Evolutionary conservation across 768 basidiomycete species (phyloP), one percentile per base, ranked within the genome.

Genomic region (Suillus alpinus): DNA sequence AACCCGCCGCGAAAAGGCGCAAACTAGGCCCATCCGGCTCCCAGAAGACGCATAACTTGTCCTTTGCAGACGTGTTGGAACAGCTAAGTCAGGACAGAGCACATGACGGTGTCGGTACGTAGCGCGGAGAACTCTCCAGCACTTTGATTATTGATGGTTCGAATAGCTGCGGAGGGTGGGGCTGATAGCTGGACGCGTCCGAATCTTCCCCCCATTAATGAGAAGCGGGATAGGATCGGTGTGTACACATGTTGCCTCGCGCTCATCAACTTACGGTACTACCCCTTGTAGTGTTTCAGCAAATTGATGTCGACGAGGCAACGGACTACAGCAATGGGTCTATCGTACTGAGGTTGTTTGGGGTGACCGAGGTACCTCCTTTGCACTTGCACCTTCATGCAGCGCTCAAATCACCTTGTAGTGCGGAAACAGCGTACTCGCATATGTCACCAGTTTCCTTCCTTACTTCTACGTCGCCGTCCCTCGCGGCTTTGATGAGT

Each of bases 401-500:
- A 39, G 49, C 26, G 26, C 37, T 59, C 49, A 57, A 13, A 37
- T 59, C 44, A 47, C 34, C 57, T 40, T 50, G 31, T 52, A 95
- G 91, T 81, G 78, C 1, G 96, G 96, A 0, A 84, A 98, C 71
- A 98, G 95, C 59, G 91, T 98, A 2, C 81, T 98, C 16, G 89
- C 88, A 3, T 85, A 89, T 63, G 82, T 99, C 55, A 87, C 81
- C 2, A 86, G 86, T 37, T 98, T 97, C 71, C 74, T 86, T 53
- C 96, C 97, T 0, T 98, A 99, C 74, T 97, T 99, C 74, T 99
- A 94, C 67, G 76, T 98, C 44, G 81, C 92, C 3, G 84, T 88
- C 34, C 97, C 97, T 36, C 84, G 89, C 18, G 95, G 95, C 0
- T 94, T 98, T 65, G 76, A 79, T 34, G 77, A 81, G 36, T 80